Conservation (phyloP, 305 asterid species). For the Fraxinus dipetala region DNA sequence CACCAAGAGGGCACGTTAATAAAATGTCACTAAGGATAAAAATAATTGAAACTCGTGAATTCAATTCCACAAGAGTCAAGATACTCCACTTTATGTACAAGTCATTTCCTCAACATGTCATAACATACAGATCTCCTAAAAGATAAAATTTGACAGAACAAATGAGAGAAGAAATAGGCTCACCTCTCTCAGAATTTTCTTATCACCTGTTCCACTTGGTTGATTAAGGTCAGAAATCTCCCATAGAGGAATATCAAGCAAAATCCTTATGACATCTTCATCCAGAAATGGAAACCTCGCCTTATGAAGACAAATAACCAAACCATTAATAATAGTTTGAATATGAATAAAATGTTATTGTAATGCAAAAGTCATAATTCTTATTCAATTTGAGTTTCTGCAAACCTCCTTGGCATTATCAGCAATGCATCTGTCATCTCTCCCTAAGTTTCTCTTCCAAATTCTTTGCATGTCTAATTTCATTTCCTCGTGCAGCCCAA, state of each 20-base stretch:
- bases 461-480: conserved; percentile 89
- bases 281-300: conserved; percentile 95
- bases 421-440: conserved; percentile 94
- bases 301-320: conserved; percentile 31
- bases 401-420: conserved; percentile 90
- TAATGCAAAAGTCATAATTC: conserved; percentile 4
- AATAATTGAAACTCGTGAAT: background rate
- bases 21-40: background rate
- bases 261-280: conserved; percentile 74
- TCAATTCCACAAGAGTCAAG: background rate
- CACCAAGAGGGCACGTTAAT: background rate
- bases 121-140: background rate
- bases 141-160: background rate
- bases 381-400: conserved; percentile 3
- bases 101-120: background rate
- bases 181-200: conserved; percentile 88
- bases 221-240: conserved; percentile 83
- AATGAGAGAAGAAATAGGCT: background rate
- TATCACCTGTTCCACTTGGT: conserved; percentile 88
- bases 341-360: background rate
- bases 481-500: conserved; percentile 86
- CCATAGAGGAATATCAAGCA: conserved; percentile 89
- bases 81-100: background rate
- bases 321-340: conserved; percentile 6
- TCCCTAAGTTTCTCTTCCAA: conserved; percentile 96